phyloP scores from a whole-genome alignment of 2,329 filamentous ascomycete genomes.

The Exophiala sp. region DNA sequence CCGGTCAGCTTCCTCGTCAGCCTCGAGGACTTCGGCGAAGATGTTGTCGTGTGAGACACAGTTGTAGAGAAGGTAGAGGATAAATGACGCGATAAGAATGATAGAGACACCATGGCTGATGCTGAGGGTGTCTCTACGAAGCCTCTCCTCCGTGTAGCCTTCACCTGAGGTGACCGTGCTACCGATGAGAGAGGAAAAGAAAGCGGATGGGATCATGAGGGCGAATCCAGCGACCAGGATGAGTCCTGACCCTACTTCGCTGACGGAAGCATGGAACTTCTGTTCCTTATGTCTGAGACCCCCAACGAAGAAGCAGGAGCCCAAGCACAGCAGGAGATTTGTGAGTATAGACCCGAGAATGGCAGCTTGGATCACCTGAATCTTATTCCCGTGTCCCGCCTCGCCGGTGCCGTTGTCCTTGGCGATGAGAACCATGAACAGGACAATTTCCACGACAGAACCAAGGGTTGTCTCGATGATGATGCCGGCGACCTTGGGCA shows the following conservation, averaged over 20 bases:
- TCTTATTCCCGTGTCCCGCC: constrained; percentile 34
- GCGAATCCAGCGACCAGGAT: constrained; percentile 67
- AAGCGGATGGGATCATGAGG: constrained; percentile 42
- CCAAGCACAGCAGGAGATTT: constrained; percentile 73
- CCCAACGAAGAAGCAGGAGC: constrained; percentile 71
- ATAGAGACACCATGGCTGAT: constrained; percentile 67
- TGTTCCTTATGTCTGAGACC: constrained; percentile 64
- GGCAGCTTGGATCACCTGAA: constrained; percentile 73
- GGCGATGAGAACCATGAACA: constrained; percentile 69
- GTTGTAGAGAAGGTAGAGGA: constrained; percentile 65
- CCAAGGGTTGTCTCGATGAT: constrained; percentile 55
- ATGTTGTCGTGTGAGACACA: constrained; percentile 70
- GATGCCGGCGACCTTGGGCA: constrained; percentile 60
- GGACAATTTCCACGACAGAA: constrained; percentile 71
- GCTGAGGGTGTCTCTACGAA: constrained; percentile 51
- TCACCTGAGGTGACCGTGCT: constrained; percentile 38
- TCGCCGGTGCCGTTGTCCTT: constrained; percentile 38
- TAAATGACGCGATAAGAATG: constrained; percentile 63
- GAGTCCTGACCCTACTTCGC: constrained; percentile 71
- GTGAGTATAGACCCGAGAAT: constrained; percentile 78
- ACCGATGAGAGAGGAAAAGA: constrained; percentile 47
- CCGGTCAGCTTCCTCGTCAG: constrained; percentile 61
- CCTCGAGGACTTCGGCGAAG: constrained; percentile 66
- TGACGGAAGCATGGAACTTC: constrained; percentile 66
- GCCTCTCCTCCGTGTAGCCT: constrained; percentile 34